Percentiles rank a stretch among this genome's conserved stretches.
phyloP scores from a whole-genome alignment of 805 yeast species.

The Hanseniaspora nectarophila region DNA sequence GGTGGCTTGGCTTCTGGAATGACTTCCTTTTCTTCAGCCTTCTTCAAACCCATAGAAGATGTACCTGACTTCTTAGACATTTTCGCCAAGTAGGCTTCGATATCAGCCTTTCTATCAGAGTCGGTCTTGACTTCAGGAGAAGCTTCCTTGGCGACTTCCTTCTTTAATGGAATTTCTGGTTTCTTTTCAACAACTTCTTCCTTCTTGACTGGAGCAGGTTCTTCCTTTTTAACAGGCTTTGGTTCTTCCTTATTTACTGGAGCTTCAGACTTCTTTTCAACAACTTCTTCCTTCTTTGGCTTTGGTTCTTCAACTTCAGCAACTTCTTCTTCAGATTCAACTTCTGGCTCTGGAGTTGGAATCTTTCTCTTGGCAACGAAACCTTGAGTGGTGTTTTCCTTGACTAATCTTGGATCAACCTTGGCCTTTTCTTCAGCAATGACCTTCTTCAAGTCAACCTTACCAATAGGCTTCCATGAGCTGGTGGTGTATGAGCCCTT shows the following conservation, averaged over 20 bases:
- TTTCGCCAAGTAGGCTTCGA: slow-evolving; percentile 32
- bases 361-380: slow-evolving; percentile 18
- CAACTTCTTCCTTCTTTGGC: slow-evolving; percentile 25
- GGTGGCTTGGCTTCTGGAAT: slow-evolving; percentile 7
- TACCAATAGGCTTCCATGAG: slow-evolving; percentile 52
- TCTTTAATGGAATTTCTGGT: no score
- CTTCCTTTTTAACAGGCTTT: slow-evolving; percentile 19
- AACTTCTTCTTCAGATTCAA: no score
- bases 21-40: slow-evolving; percentile 6
- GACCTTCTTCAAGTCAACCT: slow-evolving; percentile 38
- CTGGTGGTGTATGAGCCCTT: slow-evolving; percentile 35
- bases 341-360: slow-evolving; percentile 1
- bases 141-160: slow-evolving; percentile 19
- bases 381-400: slow-evolving; percentile 18
- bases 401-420: slow-evolving; percentile 34
- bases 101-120: slow-evolving; percentile 18
- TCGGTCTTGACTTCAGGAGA: slow-evolving; percentile 24
- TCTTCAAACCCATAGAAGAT: slow-evolving; percentile 2
- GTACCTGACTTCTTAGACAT: slow-evolving; percentile 18
- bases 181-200: slow-evolving; percentile 15
- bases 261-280: slow-evolving; percentile 17
- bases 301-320: slow-evolving; percentile 30
- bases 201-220: not conserved
- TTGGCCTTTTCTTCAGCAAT: slow-evolving; percentile 34
- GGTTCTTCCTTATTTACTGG: slow-evolving; percentile 24